Conservation (phyloP, 805 yeast species). For the Torulaspora gathmanii region DNA sequence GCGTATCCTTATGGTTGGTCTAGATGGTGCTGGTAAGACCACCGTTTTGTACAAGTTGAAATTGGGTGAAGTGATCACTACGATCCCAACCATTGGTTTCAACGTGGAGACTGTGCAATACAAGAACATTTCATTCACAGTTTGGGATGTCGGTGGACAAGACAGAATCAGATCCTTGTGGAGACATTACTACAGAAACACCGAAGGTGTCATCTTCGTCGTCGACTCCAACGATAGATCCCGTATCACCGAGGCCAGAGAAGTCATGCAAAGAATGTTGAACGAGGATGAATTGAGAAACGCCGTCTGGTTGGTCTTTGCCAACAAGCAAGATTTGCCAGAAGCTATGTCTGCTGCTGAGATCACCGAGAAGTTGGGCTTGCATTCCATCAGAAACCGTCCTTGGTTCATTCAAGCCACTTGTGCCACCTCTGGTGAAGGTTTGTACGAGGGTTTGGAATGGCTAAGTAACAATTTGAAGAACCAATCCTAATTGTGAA, state of each 20-base stretch:
- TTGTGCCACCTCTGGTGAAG: conserved; percentile 99
- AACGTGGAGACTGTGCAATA: conserved; percentile 96
- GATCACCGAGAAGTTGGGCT: conserved; percentile 93
- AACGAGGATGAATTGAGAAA: conserved; percentile 98
- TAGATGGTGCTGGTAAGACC: conserved; percentile 98
- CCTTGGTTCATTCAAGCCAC: conserved; percentile 99
- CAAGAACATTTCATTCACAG: conserved; percentile 93
- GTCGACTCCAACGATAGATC: conserved; percentile 98
- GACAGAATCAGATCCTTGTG: conserved; percentile 97
- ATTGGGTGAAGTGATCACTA: conserved; percentile 92
- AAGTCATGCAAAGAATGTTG: conserved; percentile 96
- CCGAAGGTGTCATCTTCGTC: conserved; percentile 96
- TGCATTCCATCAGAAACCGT: conserved; percentile 96
- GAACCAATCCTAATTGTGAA: conserved; percentile 44
- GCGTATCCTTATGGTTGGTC: conserved; percentile 97
- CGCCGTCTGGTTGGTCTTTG: conserved; percentile 90
- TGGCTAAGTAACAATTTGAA: conserved; percentile 92
- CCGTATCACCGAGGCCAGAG: conserved; percentile 96
- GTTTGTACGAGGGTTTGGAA: conserved; percentile 95
- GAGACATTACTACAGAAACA: conserved; percentile 98
- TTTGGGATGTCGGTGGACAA: conserved; percentile 99
- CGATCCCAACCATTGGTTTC: conserved; percentile 96
- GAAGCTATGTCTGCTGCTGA: conserved; percentile 99
- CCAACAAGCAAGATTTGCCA: conserved; percentile 98
- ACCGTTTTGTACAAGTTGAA: conserved; percentile 92